phyloP scores from a whole-genome alignment of 2,329 filamentous ascomycete species.

The Colletotrichum lentis region DNA sequence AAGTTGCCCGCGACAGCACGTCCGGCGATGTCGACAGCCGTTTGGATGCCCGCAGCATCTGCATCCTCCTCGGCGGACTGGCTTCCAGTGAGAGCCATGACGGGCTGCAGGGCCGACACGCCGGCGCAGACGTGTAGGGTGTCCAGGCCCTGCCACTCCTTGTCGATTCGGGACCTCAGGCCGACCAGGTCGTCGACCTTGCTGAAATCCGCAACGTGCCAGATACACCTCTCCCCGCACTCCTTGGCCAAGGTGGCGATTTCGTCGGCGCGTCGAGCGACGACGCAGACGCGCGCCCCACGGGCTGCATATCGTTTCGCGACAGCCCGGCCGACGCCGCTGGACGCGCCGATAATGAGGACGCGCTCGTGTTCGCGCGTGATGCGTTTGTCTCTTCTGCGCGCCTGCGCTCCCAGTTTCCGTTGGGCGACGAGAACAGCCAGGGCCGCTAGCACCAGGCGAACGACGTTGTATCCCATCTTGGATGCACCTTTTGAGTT shows the following conservation, averaged over 20 bases:
- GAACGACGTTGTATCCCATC: constrained; percentile 3
- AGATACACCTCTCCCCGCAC: constrained; percentile 20
- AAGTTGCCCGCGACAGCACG: constrained; percentile 30
- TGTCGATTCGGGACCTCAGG: constrained; percentile 18
- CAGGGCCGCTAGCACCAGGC: constrained; percentile 18
- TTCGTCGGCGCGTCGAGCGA: constrained; percentile 21
- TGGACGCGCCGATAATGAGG: constrained; percentile 29
- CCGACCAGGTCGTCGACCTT: constrained; percentile 20
- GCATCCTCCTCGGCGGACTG: constrained; percentile 8
- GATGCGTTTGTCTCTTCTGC: constrained; percentile 19
- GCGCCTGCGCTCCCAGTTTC: constrained; percentile 1
- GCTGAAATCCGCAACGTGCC: constrained; percentile 21
- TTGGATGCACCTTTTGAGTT: too few relatives aligned
- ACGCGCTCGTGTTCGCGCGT: constrained; percentile 18
- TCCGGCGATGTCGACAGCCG: constrained; percentile 15
- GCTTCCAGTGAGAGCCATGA: constrained; percentile 30
- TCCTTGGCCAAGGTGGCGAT: constrained; percentile 19
- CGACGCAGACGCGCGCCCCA: constrained; percentile 24
- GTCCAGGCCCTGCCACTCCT: constrained; percentile 24
- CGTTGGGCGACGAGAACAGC: constrained; percentile 21
- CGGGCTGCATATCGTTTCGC: constrained; percentile 27
- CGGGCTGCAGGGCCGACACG: constrained; percentile 21
- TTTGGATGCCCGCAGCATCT: constrained; percentile 11
- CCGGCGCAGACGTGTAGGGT: constrained; percentile 27
- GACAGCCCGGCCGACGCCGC: constrained; percentile 27